These are phyloP conservation scores for Leishmania braziliensis DNA, from an alignment of 208 protist genomes.

Conservation along the genomic window DNA sequence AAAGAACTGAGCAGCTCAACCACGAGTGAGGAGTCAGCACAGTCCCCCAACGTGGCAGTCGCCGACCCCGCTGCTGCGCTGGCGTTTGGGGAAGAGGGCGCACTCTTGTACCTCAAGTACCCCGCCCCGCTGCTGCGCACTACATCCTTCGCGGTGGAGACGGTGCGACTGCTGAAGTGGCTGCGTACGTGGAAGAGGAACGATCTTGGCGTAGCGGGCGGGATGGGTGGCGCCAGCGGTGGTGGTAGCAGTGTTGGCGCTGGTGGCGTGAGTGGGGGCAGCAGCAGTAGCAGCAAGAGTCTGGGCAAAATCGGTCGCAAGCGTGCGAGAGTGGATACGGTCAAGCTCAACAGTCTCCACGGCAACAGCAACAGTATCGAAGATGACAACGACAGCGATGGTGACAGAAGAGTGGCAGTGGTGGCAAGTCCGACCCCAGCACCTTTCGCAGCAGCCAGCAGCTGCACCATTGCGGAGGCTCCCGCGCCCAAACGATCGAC, in stretches of 20 bases:
- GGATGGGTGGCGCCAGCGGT: neutral
- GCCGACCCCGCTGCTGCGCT: neutral
- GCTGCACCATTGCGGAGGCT: neutral
- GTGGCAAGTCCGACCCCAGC: neutral
- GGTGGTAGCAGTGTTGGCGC: neutral
- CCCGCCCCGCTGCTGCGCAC: conserved; percentile 77
- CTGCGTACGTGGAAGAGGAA: conserved; percentile 67
- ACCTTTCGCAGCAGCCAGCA: neutral
- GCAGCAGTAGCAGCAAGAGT: conserved; percentile 1
- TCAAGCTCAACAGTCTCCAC: neutral
- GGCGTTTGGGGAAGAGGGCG: conserved; percentile 21
- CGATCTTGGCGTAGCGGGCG: neutral
- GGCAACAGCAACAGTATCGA: neutral
- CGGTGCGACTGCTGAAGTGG: conserved; percentile 74
- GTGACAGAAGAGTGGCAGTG: neutral
- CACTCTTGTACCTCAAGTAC: conserved; percentile 65
- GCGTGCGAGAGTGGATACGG: conserved; percentile 11
- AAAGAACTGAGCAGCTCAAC: conserved; percentile 1
- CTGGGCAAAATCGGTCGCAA: conserved; percentile 1
- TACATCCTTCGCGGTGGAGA: conserved; percentile 65
- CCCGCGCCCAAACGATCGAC: neutral
- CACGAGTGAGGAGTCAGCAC: neutral
- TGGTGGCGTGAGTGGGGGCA: neutral
- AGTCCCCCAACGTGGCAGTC: neutral
- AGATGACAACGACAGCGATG: neutral